Conservation (phyloP, 2,329 filamentous ascomycete species). For the Aspergillus tamarii region DNA sequence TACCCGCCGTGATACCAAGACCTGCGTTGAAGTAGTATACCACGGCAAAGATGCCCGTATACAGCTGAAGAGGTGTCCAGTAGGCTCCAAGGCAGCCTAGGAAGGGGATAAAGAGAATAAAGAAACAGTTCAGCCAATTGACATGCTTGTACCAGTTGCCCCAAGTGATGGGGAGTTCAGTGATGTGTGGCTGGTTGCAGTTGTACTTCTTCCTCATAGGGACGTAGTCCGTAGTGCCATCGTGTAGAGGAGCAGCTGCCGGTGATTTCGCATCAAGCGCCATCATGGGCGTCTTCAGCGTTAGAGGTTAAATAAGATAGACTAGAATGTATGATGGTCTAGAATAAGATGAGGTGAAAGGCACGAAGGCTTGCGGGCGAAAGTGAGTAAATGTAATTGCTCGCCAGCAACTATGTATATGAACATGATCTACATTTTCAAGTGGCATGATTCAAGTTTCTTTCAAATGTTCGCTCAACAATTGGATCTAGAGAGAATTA, state of each 20-base stretch:
- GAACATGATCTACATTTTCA: background rate
- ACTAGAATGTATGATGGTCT: background rate
- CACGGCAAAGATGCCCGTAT: conserved; percentile 71
- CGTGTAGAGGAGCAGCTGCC: background rate
- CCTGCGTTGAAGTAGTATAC: conserved; percentile 79
- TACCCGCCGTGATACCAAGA: conserved; percentile 74
- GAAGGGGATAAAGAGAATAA: conserved; percentile 76
- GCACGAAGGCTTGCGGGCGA: too few relatives aligned
- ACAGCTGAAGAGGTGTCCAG: conserved; percentile 71
- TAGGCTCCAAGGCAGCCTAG: conserved; percentile 70
- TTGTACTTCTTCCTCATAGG: background rate
- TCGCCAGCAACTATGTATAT: background rate
- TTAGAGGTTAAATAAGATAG: background rate
- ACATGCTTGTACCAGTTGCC: conserved; percentile 85
- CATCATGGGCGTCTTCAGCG: background rate
- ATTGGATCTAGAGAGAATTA: background rate
- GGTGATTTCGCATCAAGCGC: background rate
- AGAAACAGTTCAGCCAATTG: conserved; percentile 82
- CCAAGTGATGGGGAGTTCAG: conserved; percentile 74
- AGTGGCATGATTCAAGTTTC: background rate
- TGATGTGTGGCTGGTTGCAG: conserved; percentile 71
- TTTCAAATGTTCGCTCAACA: background rate
- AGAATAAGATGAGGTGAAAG: background rate
- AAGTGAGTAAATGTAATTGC: background rate
- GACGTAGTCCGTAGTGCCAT: background rate